Evolutionary conservation across 306 rosid species (phyloP).

Genomic region (Canavalia gladiata): DNA sequence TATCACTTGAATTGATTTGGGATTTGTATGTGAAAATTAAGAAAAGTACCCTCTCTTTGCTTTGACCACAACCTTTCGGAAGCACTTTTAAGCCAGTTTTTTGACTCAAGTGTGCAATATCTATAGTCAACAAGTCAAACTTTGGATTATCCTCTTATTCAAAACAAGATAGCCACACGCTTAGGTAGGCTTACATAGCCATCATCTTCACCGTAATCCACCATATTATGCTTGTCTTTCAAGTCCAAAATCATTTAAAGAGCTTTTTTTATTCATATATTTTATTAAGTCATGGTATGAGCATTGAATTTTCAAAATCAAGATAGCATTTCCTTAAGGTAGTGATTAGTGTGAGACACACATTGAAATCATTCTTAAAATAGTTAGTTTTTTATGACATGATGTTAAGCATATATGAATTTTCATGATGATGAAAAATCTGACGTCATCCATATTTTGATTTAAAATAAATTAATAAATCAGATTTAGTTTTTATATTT

Average conservation of each 20-base stretch:
- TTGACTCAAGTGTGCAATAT: slow-evolving; percentile 49
- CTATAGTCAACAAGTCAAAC: slow-evolving; percentile 49
- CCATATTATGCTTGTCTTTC: slow-evolving; percentile 29
- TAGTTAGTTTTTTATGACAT: not conserved
- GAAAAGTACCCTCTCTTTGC: slow-evolving; percentile 32
- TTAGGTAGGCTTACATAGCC: slow-evolving; percentile 67
- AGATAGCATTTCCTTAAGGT: no score
- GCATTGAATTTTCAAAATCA: no score
- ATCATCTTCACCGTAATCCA: slow-evolving; percentile 55
- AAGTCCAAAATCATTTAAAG: not conserved
- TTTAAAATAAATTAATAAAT: not conserved
- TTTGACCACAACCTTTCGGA: slow-evolving; percentile 44
- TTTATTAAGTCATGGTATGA: no score
- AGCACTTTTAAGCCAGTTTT: slow-evolving; percentile 49
- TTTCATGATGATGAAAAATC: not conserved
- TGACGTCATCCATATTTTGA: not conserved
- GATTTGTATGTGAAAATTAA: slow-evolving; percentile 45
- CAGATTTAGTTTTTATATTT: not conserved
- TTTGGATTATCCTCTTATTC: slow-evolving; percentile 36
- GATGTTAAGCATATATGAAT: not conserved
- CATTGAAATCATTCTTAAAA: not conserved
- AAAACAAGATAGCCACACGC: slow-evolving; percentile 55
- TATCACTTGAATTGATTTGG: slow-evolving; percentile 8
- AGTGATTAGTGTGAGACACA: not conserved
- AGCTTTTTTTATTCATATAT: not conserved